These are phyloP conservation scores for Hippophae rhamnoides DNA, from an alignment of 306 rosid genomes.

Conservation along the genomic window DNA sequence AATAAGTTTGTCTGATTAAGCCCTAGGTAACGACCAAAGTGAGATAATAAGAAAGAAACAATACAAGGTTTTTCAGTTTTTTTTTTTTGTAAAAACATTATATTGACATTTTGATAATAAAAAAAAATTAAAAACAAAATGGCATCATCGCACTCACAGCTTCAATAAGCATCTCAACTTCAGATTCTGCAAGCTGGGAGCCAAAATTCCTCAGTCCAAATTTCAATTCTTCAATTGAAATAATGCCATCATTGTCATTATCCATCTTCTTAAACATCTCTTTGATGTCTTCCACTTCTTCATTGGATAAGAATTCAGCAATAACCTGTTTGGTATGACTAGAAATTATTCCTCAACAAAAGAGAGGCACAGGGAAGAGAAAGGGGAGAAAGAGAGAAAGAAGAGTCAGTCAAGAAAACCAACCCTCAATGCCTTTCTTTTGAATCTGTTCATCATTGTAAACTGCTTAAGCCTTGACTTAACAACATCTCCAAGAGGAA, in stretches of 20 bases:
- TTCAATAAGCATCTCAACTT: constrained; percentile 82
- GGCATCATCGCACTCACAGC: constrained; percentile 57
- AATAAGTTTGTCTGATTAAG: too few species aligned
- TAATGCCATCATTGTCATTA: constrained; percentile 82
- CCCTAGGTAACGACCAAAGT: too few species aligned
- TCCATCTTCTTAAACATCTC: constrained; percentile 96
- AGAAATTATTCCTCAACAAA: constrained; percentile 17
- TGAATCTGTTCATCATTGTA: constrained; percentile 99
- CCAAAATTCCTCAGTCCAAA: constrained; percentile 58
- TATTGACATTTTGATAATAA: background rate
- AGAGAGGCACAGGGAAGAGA: constrained; percentile 6
- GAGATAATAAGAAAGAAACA: too few species aligned
- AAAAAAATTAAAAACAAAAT: constrained; percentile 2
- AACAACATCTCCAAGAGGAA: constrained; percentile 97
- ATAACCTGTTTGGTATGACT: constrained; percentile 57
- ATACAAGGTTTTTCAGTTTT: too few species aligned
- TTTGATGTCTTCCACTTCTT: constrained; percentile 92
- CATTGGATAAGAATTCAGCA: constrained; percentile 91
- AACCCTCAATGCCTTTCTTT: constrained; percentile 96
- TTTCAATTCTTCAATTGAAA: constrained; percentile 80
- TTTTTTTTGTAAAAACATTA: background rate
- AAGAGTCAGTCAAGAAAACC: constrained; percentile 17
- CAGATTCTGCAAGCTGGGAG: constrained; percentile 84
- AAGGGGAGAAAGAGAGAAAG: too few species aligned
- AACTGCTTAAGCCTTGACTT: constrained; percentile 99